Conservation (phyloP, 371 early-diverging fungal genomes). For the Mortierella sp. region DNA sequence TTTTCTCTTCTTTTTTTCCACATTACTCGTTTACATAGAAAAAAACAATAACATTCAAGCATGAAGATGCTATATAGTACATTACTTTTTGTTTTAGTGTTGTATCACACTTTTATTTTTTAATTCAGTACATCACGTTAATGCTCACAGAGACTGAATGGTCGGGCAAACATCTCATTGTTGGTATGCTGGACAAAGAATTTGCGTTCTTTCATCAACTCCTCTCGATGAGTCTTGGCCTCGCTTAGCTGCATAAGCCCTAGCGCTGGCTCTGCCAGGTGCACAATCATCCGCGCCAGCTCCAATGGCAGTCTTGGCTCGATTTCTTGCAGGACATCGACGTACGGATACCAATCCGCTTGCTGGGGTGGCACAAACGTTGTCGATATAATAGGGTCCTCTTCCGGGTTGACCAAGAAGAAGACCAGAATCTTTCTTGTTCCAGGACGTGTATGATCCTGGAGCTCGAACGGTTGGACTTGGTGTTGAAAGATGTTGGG, state of each 20-base stretch:
- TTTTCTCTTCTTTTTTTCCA: slow-evolving; percentile 3
- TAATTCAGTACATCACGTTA: no score
- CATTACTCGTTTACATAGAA: slow-evolving; percentile 11
- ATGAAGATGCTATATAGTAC: no score
- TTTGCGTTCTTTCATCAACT: slow-evolving; percentile 33
- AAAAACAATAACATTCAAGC: slow-evolving; percentile 3
- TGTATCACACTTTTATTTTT: no score
- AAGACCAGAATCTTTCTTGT: slow-evolving; percentile 68
- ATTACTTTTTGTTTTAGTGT: no score
- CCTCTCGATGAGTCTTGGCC: slow-evolving; percentile 16
- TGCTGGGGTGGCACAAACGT: slow-evolving; percentile 62
- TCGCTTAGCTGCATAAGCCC: slow-evolving; percentile 11
- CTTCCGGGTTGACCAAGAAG: slow-evolving; percentile 59
- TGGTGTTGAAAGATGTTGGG: slow-evolving; percentile 78
- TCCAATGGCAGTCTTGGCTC: slow-evolving; percentile 24
- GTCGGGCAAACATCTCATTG: slow-evolving; percentile 25
- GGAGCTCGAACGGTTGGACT: slow-evolving; percentile 56
- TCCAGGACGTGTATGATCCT: slow-evolving; percentile 65
- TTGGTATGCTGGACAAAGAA: slow-evolving; percentile 23
- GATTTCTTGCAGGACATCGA: neutral
- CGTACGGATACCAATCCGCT: slow-evolving; percentile 16
- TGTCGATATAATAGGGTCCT: slow-evolving; percentile 53
- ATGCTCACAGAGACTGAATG: slow-evolving; percentile 34
- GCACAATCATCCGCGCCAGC: slow-evolving; percentile 13
- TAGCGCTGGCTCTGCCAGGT: no score